Percentiles rank a stretch among this genome's conserved stretches.
These are phyloP conservation scores for Lasiodiplodia citricola DNA, from an alignment of 2,329 filamentous ascomycete species.

Conservation along the genomic window DNA sequence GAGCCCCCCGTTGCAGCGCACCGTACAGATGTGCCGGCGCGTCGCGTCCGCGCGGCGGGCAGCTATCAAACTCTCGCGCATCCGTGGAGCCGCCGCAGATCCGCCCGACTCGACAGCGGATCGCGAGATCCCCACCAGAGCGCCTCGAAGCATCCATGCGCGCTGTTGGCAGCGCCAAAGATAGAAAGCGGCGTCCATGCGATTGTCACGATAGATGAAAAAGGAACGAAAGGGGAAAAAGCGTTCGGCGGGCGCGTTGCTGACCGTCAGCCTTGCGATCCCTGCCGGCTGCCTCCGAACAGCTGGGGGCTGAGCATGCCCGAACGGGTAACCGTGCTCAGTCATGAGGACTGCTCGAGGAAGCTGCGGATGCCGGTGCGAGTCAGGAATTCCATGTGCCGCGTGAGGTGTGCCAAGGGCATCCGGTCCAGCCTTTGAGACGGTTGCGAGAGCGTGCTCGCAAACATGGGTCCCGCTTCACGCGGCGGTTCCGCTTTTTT, in stretches of 20 bases:
- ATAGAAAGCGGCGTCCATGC: not conserved
- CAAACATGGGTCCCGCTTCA: constrained; percentile 5
- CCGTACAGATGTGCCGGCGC: constrained; percentile 6
- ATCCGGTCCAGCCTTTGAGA: not conserved
- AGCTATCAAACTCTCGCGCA: constrained; percentile 20
- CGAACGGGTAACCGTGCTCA: constrained; percentile 17
- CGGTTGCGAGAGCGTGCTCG: constrained; percentile 4
- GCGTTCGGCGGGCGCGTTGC: not conserved
- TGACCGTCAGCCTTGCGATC: constrained; percentile 5
- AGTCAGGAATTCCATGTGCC: not conserved
- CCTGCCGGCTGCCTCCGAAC: constrained; percentile 7
- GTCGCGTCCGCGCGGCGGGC: constrained; percentile 7
- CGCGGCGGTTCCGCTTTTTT: constrained; percentile 12
- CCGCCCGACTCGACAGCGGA: constrained; percentile 10
- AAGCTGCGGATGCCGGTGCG: not conserved
- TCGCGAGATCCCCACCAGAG: not conserved
- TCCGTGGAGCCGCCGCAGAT: constrained; percentile 22
- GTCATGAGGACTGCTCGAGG: constrained; percentile 10
- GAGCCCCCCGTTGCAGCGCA: not conserved
- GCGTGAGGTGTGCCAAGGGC: constrained; percentile 1
- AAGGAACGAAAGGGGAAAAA: not conserved
- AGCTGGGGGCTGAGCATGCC: not conserved
- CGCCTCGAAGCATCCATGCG: not conserved
- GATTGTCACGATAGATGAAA: not conserved
- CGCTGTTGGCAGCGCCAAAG: not conserved